phyloP scores from a whole-genome alignment of 768 basidiomycete species.

The Russula sp. region DNA sequence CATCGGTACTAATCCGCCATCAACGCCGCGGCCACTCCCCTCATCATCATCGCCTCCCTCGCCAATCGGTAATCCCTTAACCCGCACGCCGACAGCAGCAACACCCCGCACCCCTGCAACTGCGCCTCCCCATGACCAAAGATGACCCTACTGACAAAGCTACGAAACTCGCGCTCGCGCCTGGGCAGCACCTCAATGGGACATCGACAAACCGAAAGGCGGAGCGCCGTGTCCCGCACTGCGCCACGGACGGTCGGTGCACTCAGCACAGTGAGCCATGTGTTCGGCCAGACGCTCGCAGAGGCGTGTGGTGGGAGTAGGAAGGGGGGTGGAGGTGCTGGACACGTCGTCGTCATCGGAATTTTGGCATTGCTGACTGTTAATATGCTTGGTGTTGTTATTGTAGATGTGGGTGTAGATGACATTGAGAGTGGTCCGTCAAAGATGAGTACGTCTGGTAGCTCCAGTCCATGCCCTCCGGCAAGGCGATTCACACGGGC shows the following conservation, averaged over 20 bases:
- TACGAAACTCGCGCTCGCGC: conserved; percentile 66
- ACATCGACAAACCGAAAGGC: conserved; percentile 66
- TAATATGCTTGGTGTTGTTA: no score
- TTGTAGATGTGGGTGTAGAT: no score
- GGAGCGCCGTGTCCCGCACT: conserved; percentile 43
- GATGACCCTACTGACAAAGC: conserved; percentile 52
- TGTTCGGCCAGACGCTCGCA: no score
- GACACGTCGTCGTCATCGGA: no score
- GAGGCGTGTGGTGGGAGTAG: no score
- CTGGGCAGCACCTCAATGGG: conserved; percentile 76
- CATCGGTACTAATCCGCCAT: conserved; percentile 10
- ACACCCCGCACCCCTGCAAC: conserved; percentile 6
- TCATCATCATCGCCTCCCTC: background rate
- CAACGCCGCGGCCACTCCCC: background rate
- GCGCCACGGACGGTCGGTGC: conserved; percentile 35
- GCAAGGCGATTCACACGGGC: no score
- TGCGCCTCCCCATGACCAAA: conserved; percentile 8
- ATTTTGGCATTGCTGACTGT: no score
- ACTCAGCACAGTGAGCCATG: conserved; percentile 53
- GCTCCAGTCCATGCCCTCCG: no score
- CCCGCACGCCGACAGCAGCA: background rate
- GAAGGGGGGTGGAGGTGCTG: no score
- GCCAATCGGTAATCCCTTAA: conserved; percentile 16
- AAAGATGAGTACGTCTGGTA: no score
- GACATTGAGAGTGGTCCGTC: no score